Evolutionary conservation across 192 early-diverging fungal genomes (phyloP).

Genomic region (Mortierella claussenii): DNA sequence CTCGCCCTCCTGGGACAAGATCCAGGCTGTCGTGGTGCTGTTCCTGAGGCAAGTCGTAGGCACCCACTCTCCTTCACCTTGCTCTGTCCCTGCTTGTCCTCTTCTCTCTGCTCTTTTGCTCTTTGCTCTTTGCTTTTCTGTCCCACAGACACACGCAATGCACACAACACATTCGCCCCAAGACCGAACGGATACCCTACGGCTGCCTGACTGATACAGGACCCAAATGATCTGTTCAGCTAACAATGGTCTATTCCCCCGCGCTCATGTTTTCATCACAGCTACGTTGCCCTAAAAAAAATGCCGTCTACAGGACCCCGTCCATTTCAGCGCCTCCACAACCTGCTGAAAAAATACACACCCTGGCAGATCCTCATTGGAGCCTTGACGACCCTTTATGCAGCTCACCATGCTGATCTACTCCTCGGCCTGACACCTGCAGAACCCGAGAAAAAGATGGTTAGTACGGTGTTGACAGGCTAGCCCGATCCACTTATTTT

Average conservation of each 20-base stretch:
- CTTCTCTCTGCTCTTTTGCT: not conserved
- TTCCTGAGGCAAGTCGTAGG: conserved; percentile 59
- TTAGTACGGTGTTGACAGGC: too few relatives aligned
- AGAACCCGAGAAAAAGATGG: conserved; percentile 44
- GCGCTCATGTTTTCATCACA: too few relatives aligned
- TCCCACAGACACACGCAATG: not conserved
- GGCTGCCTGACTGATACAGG: too few relatives aligned
- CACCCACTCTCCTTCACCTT: not conserved
- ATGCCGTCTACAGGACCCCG: conserved; percentile 29
- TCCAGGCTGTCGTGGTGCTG: conserved; percentile 74
- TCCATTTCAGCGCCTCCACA: conserved; percentile 25
- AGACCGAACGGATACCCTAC: too few relatives aligned
- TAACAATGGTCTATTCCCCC: too few relatives aligned
- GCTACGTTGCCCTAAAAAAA: conserved; percentile 29
- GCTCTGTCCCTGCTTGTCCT: not conserved
- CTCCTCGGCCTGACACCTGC: conserved; percentile 44
- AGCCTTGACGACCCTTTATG: conserved; percentile 43
- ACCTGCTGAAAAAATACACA: conserved; percentile 27
- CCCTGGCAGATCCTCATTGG: conserved; percentile 47
- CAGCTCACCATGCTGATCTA: conserved; percentile 41
- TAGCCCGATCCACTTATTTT: too few relatives aligned
- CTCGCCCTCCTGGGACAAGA: conserved; percentile 85
- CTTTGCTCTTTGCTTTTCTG: conserved; percentile 2
- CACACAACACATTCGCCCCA: too few relatives aligned
- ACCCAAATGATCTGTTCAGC: too few relatives aligned